Conservation (phyloP, 2,329 filamentous ascomycete genomes). For the Ophioceras dolichostomum region DNA sequence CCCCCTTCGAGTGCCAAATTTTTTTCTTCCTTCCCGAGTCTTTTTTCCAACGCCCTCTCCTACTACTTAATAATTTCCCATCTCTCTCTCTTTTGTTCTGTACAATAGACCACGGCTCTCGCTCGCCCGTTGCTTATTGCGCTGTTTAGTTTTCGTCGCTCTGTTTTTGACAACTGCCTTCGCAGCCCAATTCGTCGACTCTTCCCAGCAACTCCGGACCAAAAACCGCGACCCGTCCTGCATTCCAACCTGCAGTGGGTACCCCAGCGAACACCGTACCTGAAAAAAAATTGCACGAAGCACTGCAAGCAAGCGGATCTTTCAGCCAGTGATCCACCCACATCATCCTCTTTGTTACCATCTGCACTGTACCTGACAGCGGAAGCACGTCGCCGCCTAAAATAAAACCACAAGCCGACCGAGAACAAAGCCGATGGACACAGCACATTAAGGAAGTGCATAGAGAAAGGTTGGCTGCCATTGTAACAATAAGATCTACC, state of each 20-base stretch:
- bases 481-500: too few relatives aligned
- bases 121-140: neutral
- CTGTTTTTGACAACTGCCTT: neutral
- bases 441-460: too few relatives aligned
- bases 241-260: neutral
- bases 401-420: too few relatives aligned
- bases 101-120: slow-evolving; percentile 1
- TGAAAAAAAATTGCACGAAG: too few relatives aligned
- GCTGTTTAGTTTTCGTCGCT: neutral
- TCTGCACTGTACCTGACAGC: slow-evolving; percentile 2
- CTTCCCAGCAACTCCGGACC: neutral
- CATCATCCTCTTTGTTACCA: neutral
- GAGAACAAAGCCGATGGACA: too few relatives aligned
- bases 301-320: neutral
- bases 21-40: neutral
- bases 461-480: too few relatives aligned
- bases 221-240: neutral
- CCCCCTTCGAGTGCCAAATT: neutral
- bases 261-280: too few relatives aligned
- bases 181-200: neutral
- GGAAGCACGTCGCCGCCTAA: too few relatives aligned
- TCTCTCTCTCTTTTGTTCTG: neutral
- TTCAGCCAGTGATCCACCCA: neutral
- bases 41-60: neutral
- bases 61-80: neutral